Evolutionary conservation across 768 basidiomycete species (phyloP).

Genomic region (Clavulina sp.): DNA sequence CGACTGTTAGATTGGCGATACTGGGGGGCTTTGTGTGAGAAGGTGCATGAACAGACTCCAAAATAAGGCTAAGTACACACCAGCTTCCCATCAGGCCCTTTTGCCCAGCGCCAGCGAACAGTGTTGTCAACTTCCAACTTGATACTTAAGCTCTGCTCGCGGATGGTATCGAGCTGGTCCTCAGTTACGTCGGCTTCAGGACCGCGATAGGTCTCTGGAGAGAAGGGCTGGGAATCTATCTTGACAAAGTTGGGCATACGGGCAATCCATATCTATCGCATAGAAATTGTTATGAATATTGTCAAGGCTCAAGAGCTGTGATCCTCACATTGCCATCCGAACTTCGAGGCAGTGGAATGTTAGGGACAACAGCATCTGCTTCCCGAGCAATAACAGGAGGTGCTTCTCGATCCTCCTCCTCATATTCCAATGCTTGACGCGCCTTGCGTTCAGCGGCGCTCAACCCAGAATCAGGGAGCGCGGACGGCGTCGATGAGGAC

Average conservation of each 20-base stretch:
- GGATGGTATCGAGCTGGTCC: conserved; percentile 40
- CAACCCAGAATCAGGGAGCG: conserved; percentile 30
- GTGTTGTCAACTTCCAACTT: conserved; percentile 88
- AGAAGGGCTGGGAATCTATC: conserved; percentile 78
- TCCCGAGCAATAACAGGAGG: conserved; percentile 40
- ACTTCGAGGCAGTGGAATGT: conserved; percentile 62
- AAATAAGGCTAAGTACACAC: conserved; percentile 37
- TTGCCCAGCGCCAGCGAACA: conserved; percentile 86
- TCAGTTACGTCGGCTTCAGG: conserved; percentile 65
- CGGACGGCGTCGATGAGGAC: conserved; percentile 8
- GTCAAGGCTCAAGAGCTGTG: conserved; percentile 3
- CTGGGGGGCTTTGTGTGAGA: conserved; percentile 23
- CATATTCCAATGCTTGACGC: conserved; percentile 61
- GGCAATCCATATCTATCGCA: conserved; percentile 70
- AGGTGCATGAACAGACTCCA: conserved; percentile 4
- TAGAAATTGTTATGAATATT: not conserved
- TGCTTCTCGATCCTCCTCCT: conserved; percentile 52
- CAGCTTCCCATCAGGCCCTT: conserved; percentile 53
- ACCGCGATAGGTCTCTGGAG: conserved; percentile 67
- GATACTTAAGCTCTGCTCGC: conserved; percentile 67
- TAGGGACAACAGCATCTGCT: conserved; percentile 67
- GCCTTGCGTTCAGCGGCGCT: conserved; percentile 39
- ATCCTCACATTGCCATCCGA: conserved; percentile 62
- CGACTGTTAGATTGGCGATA: conserved; percentile 77
- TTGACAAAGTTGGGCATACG: conserved; percentile 89